These are phyloP conservation scores for Coleophoma cylindrospora DNA, from an alignment of 2,329 filamentous ascomycete genomes.

Conservation along the genomic window DNA sequence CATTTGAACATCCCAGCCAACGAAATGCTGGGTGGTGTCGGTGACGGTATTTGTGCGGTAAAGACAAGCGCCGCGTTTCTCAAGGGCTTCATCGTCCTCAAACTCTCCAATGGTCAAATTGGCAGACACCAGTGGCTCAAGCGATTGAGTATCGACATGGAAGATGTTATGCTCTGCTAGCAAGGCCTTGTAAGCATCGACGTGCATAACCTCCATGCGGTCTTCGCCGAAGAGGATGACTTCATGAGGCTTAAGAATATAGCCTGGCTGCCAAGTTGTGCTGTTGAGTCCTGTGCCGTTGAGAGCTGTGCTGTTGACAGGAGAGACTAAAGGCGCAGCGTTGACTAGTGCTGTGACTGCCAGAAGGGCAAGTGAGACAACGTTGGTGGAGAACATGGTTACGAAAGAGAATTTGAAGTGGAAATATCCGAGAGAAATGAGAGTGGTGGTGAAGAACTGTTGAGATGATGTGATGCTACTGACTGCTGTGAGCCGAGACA, in stretches of 20 bases:
- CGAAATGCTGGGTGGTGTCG: not conserved
- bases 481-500: too few species aligned
- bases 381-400: not conserved
- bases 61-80: not conserved
- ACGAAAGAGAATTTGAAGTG: too few species aligned
- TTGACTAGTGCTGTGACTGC: not conserved
- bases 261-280: not conserved
- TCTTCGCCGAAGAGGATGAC: not conserved
- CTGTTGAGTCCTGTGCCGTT: not conserved
- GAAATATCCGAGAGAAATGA: too few species aligned
- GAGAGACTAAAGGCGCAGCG: not conserved
- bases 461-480: too few species aligned
- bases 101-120: not conserved
- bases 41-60: not conserved
- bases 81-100: not conserved
- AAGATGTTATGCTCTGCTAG: not conserved
- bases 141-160: not conserved
- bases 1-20: not conserved
- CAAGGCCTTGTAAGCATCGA: not conserved
- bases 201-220: conserved; percentile 1
- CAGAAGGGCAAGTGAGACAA: not conserved
- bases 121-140: not conserved
- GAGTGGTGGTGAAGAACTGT: too few species aligned
- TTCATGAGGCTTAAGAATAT: not conserved
- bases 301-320: not conserved